Base-by-base conservation (phyloP, 306 rosid species). In the Acacia confusa region DNA sequence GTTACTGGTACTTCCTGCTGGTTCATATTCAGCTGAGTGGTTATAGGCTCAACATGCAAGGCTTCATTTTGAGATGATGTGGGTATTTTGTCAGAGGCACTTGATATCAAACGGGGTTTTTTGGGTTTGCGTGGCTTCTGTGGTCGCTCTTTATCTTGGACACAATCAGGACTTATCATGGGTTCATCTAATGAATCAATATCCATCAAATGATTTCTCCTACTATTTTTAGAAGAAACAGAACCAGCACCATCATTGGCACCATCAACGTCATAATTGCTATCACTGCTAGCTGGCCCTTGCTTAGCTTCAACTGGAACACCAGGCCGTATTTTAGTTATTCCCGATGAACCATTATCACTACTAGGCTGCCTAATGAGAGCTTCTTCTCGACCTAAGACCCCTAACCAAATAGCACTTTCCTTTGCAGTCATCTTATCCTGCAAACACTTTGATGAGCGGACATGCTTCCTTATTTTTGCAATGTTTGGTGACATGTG, bases 321-420 rank as follows among this genome's bases (percentile, higher is more conserved):
- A 61, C 68, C 38, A 27, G 68, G 68, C 19, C 17, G 68, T 1
- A 16, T 61, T 12, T 61, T 27, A 27, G 36, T 61, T 27, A 61
- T 27, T 61, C 68, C 68, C 27, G 68, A 61, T 4, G 68, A 61
- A 61, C 68, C 68, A 61, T 61, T 27, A 27, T 61, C 68, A 61
- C 68, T 61, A 13, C 68, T 61, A 61, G 68, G 20, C 68, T 61
- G 68, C 68, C 68, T 61, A 27, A 61, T 13, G 9, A 61, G 68
- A 61, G 68, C 68, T 61, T 61, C 68, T 61, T 61, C 68, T 25
- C 68, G 38, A 61, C 38, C 30, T 61, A 61, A 6, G 0, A 61
- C 68, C 38, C 68, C 68, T 61, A 61, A 61, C 68, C 68, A 61
- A 25, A 61, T 61, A 27, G 68, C 68, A 61, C 68, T 61, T 61